A percentile compares a stretch with the other conserved stretches of the same genome.
Conservation (phyloP, 1,284 basidiomycete genomes). For the Coriolopsis trogii region DNA sequence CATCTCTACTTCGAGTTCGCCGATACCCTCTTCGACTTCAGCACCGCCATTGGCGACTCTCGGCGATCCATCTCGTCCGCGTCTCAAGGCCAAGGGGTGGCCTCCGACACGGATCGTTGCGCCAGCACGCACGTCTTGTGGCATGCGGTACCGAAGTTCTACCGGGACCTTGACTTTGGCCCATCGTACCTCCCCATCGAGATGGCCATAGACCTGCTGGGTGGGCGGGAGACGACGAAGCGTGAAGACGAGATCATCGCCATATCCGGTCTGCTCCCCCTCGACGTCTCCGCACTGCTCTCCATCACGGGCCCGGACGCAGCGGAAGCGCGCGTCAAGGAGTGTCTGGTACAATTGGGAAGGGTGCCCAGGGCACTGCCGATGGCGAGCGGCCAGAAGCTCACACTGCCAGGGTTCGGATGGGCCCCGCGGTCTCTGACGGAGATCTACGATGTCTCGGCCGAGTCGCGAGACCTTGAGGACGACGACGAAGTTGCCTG, state of each 20-base stretch:
- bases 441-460: neutral
- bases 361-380: neutral
- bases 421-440: neutral
- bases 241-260: constrained; percentile 18
- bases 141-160: neutral
- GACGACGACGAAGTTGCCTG: too few relatives aligned
- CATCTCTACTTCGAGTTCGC: constrained; percentile 20
- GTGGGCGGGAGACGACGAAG: constrained; percentile 11
- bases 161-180: neutral
- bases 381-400: neutral
- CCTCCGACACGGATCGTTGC: neutral
- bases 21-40: constrained; percentile 12
- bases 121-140: neutral
- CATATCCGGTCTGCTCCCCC: constrained; percentile 10
- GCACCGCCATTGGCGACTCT: neutral
- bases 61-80: neutral
- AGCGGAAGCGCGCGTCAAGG: constrained; percentile 3
- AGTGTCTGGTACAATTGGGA: neutral
- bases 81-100: too few relatives aligned
- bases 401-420: neutral
- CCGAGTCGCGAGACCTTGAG: too few relatives aligned
- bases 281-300: constrained; percentile 11
- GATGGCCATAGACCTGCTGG: constrained; percentile 4
- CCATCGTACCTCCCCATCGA: neutral
- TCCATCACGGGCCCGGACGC: neutral